Evolutionary conservation across 768 basidiomycete species (phyloP), one percentile per base, ranked within the genome.

Genomic region (Suillus bovinus): DNA sequence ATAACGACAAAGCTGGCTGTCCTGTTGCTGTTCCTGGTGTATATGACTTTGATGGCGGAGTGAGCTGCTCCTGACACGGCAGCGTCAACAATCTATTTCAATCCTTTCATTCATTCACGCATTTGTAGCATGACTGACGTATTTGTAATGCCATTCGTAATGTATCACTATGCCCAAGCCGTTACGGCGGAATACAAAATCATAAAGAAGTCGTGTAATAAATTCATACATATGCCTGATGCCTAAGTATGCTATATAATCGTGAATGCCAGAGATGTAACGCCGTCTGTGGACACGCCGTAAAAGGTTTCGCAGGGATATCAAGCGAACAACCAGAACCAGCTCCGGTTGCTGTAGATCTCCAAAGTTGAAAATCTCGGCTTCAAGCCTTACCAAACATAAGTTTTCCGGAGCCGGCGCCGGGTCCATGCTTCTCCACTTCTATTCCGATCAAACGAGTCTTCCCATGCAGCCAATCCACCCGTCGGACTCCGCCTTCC

Each of bases 381-480:
- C 34, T 52, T 79, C 70, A 81, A 54, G 78, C 69, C 62, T 74
- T 77, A 5, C 74, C 73, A 63, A 86, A 86, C 61, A 85, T 74
- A 42, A 84, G 78, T 66, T 78, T 83, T 55, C 83, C 84, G 3
- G 76, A 76, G 54, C 77, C 69, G 44, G 71, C 70, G n/a, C 71
- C 72, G 33, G 75, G 70, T 9, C 72, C 68, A 53, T 76, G 74
- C 64, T 81, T 84, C 68, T 82, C 80, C 62, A 86, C 79, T 68
- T 88, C 86, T 63, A 90, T 79, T 29, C 88, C 88, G 36, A 85
- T 77, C 41, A 90, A 70, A 52, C 78, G 74, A 36, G 84, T 86
- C 69, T 86, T 88, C 36, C 82, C 79, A 22, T 84, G 84, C 50
- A 90, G 76, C 81, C 84, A 89, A 74, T 90, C 88, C 16, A 89